Percentiles rank a stretch among this genome's conserved stretches.
phyloP scores from a whole-genome alignment of 306 rosid species.

The Fragaria nilgerrensis region DNA sequence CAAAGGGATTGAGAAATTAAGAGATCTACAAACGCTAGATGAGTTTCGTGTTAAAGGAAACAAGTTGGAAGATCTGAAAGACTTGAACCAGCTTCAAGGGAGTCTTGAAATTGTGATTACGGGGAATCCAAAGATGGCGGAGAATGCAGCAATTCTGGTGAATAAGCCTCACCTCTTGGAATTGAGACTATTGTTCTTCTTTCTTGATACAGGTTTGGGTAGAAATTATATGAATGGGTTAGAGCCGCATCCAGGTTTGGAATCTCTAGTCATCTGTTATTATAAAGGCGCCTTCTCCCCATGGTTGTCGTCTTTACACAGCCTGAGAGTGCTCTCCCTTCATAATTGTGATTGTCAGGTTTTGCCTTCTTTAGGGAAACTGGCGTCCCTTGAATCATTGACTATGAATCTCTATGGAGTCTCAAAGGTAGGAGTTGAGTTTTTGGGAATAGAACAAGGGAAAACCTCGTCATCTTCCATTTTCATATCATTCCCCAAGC shows the following conservation, averaged over 20 bases:
- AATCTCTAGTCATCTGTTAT: fast-evolving
- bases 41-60: too few species aligned
- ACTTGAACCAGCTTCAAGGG: background rate
- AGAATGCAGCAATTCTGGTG: background rate
- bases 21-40: too few species aligned
- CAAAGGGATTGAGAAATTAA: too few species aligned
- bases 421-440: background rate
- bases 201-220: too few species aligned
- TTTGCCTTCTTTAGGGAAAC: slow-evolving; percentile 9
- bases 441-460: background rate
- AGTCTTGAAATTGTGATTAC: fast-evolving
- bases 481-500: background rate
- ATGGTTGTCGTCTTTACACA: slow-evolving; percentile 2
- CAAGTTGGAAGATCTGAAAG: background rate
- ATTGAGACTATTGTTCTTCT: fast-evolving
- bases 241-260: background rate
- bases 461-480: too few species aligned
- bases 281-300: background rate
- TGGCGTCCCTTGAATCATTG: too few species aligned
- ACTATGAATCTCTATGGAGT: fast-evolving
- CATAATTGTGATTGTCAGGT: background rate
- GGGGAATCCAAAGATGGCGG: background rate
- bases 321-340: background rate
- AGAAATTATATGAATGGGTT: slow-evolving; percentile 8
- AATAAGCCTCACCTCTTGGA: background rate